Evolutionary conservation across 768 basidiomycete genomes (phyloP).

Genomic region (Kwoniella bestiolae): DNA sequence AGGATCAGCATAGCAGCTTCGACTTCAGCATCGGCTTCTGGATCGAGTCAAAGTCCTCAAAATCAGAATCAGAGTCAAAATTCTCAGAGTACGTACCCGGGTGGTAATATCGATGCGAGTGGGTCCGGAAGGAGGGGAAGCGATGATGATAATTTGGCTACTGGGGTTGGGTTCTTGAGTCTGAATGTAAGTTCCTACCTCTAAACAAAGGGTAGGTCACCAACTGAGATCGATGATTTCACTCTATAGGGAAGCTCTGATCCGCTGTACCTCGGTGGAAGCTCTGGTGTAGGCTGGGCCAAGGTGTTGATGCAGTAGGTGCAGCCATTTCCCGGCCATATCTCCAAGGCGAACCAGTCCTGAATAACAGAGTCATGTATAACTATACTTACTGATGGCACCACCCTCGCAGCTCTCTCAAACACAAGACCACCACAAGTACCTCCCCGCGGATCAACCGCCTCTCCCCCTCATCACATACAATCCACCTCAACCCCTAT

Average conservation of each 20-base stretch:
- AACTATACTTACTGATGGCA: too few species aligned
- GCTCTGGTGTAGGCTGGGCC: conserved; percentile 7
- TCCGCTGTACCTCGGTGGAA: conserved; percentile 8
- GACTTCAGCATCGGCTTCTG: too few species aligned
- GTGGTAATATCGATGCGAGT: background rate
- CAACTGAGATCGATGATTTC: background rate
- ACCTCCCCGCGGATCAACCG: background rate
- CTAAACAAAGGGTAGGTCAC: background rate
- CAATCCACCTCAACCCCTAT: background rate
- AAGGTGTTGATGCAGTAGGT: background rate
- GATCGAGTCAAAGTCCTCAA: background rate
- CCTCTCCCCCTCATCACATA: background rate
- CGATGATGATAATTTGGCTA: background rate
- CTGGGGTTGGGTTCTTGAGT: conserved; percentile 6
- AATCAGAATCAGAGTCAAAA: background rate
- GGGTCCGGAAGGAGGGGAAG: background rate
- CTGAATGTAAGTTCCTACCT: background rate
- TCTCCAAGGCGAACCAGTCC: too few species aligned
- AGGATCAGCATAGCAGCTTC: too few species aligned
- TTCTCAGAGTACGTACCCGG: too few species aligned
- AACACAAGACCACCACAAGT: background rate
- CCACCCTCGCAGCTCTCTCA: conserved; percentile 4
- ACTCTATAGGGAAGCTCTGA: background rate
- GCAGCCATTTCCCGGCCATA: too few species aligned
- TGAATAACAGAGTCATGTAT: too few species aligned